Conservation (phyloP, 2,329 filamentous ascomycete genomes). For the Neocatenulostroma microsporum region DNA sequence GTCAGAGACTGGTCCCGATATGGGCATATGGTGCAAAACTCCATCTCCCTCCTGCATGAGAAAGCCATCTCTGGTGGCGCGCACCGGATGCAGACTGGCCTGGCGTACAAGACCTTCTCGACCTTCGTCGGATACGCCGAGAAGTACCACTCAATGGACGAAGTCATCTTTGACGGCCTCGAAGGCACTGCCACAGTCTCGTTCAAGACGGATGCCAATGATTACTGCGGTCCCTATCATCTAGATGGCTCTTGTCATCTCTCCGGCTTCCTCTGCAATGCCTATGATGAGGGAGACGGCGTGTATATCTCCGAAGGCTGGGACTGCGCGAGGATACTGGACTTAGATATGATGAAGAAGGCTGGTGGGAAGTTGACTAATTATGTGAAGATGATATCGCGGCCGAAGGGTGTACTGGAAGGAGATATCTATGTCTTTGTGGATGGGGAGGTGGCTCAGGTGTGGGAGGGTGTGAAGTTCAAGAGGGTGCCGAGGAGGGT, state of each 20-base stretch:
- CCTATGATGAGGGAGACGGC: conserved; percentile 23
- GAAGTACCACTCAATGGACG: conserved; percentile 23
- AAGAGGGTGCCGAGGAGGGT: conserved; percentile 54
- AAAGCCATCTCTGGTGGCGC: conserved; percentile 14
- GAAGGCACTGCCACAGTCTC: conserved; percentile 25
- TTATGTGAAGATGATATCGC: conserved; percentile 29
- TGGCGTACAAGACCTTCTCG: conserved; percentile 20
- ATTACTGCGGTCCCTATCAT: conserved; percentile 30
- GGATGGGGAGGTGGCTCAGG: conserved; percentile 25
- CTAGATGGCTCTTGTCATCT: conserved; percentile 32
- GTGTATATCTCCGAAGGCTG: conserved; percentile 33
- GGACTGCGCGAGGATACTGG: no score
- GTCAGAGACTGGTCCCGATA: no score
- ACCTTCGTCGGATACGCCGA: conserved; percentile 21
- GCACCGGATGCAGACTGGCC: no score
- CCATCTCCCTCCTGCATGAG: conserved; percentile 10
- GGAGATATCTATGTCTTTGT: conserved; percentile 27
- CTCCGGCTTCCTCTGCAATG: conserved; percentile 34
- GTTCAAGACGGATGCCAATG: conserved; percentile 24
- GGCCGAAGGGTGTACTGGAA: conserved; percentile 19
- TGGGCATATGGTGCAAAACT: no score
- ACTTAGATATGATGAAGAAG: conserved; percentile 15
- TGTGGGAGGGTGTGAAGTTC: conserved; percentile 27
- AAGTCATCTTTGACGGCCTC: conserved; percentile 20
- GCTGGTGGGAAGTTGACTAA: conserved; percentile 13